These are phyloP conservation scores for Coix lacrymajobi DNA, from an alignment of 176 grass and related monocot species.

Conservation along the genomic window DNA sequence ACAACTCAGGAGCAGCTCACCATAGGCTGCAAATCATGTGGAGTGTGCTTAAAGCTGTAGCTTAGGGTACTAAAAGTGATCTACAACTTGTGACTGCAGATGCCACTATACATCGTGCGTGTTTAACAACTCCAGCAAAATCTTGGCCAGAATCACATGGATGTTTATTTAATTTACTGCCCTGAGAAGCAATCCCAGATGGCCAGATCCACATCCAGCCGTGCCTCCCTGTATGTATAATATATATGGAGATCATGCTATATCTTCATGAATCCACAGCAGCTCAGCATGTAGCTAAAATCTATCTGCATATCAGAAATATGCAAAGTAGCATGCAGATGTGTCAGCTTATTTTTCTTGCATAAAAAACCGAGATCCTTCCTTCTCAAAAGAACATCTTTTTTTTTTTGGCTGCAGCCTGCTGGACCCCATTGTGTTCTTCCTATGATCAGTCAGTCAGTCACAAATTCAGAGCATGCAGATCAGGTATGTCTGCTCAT, in stretches of 20 bases:
- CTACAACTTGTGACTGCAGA: conserved; percentile 25
- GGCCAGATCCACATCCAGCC: conserved; percentile 43
- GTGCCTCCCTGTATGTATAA: not conserved
- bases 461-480: conserved; percentile 12
- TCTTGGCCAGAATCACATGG: conserved; percentile 27
- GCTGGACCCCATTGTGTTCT: not conserved
- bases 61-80: conserved; percentile 21
- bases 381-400: not conserved
- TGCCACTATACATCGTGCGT: conserved; percentile 12
- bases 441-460: conserved; percentile 20
- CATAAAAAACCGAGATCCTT: conserved; percentile 8
- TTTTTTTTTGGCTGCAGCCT: not conserved
- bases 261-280: not conserved
- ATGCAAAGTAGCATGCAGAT: not conserved
- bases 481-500: conserved; percentile 13
- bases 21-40: conserved; percentile 44
- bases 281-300: conserved; percentile 1
- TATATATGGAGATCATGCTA: conserved; percentile 2
- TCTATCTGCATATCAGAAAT: not conserved
- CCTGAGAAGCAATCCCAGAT: conserved; percentile 31
- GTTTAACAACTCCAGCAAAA: conserved; percentile 34
- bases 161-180: conserved; percentile 28
- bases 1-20: conserved; percentile 56
- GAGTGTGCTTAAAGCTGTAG: conserved; percentile 54
- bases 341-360: conserved; percentile 5